Percentiles rank a stretch among this genome's conserved stretches.
These are phyloP conservation scores for Trypanosoma cruzi DNA, from an alignment of 208 protist genomes.

Conservation along the genomic window DNA sequence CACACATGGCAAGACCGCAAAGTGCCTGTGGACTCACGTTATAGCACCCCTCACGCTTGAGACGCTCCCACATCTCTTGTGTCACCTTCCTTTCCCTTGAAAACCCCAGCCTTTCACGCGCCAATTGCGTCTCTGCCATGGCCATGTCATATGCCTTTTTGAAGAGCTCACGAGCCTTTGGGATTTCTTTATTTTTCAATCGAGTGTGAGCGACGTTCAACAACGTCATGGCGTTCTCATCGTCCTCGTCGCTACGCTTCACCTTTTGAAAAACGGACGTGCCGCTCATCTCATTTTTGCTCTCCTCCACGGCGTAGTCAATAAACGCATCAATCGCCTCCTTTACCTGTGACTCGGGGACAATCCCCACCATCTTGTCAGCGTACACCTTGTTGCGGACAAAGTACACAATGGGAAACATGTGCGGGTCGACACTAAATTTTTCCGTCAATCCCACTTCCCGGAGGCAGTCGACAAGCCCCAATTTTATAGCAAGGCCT, in stretches of 20 bases:
- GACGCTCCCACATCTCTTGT: constrained; percentile 53
- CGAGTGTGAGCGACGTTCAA: constrained; percentile 65
- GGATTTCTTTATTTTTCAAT: constrained; percentile 68
- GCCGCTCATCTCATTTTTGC: constrained; percentile 63
- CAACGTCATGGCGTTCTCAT: constrained; percentile 90
- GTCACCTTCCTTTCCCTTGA: constrained; percentile 70
- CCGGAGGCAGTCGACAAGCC: constrained; percentile 74
- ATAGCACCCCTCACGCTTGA: constrained; percentile 83
- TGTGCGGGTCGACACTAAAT: constrained; percentile 73
- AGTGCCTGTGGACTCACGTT: constrained; percentile 78
- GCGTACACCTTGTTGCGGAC: constrained; percentile 57
- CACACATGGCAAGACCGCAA: constrained; percentile 84
- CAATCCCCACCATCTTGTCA: constrained; percentile 82
- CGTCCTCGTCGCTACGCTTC: constrained; percentile 74
- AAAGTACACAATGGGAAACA: constrained; percentile 90
- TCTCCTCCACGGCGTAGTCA: constrained; percentile 66
- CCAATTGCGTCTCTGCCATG: constrained; percentile 45
- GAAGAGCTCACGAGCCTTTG: constrained; percentile 73
- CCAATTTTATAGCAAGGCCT: constrained; percentile 84
- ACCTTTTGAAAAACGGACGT: constrained; percentile 56
- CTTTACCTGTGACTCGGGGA: constrained; percentile 82
- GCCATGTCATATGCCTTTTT: constrained; percentile 61
- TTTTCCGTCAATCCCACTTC: constrained; percentile 64
- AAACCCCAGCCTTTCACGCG: constrained; percentile 62
- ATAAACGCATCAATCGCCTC: constrained; percentile 89